These are phyloP conservation scores for Epichloe typhina DNA, from an alignment of 2,329 filamentous ascomycete genomes.

Conservation along the genomic window DNA sequence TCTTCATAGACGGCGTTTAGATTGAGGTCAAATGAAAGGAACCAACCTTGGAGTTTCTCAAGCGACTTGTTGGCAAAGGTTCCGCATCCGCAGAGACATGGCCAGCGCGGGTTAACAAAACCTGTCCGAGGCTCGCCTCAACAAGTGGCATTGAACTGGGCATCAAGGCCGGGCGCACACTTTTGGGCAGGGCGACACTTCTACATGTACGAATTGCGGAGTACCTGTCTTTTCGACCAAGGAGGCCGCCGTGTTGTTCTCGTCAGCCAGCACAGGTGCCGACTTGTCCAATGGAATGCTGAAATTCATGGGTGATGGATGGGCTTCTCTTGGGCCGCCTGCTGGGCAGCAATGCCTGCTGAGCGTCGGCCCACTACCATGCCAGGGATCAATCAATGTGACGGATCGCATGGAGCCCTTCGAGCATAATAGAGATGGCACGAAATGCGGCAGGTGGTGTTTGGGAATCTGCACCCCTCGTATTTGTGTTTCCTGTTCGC, in stretches of 20 bases:
- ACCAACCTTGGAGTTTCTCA: too few species aligned
- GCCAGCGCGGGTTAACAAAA: neutral
- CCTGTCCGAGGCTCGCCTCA: neutral
- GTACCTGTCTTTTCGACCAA: neutral
- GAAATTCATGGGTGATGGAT: neutral
- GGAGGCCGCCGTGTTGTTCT: neutral
- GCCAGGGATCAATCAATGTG: neutral
- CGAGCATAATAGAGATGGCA: too few species aligned
- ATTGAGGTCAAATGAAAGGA: too few species aligned
- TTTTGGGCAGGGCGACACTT: neutral
- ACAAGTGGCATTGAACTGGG: neutral
- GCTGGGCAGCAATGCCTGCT: slow-evolving; percentile 6
- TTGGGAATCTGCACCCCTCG: too few species aligned
- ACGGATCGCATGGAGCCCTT: neutral
- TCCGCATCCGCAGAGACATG: neutral
- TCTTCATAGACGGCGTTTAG: too few species aligned
- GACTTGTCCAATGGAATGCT: neutral
- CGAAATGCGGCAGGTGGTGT: too few species aligned
- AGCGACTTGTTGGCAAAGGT: too few species aligned
- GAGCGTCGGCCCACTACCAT: slow-evolving; percentile 2
- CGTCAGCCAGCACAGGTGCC: neutral
- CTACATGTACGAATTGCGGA: neutral
- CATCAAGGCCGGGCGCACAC: neutral
- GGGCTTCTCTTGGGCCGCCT: neutral
- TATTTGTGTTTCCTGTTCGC: too few species aligned